phyloP scores from a whole-genome alignment of 306 rosid species.

The Dryas drummondii region DNA sequence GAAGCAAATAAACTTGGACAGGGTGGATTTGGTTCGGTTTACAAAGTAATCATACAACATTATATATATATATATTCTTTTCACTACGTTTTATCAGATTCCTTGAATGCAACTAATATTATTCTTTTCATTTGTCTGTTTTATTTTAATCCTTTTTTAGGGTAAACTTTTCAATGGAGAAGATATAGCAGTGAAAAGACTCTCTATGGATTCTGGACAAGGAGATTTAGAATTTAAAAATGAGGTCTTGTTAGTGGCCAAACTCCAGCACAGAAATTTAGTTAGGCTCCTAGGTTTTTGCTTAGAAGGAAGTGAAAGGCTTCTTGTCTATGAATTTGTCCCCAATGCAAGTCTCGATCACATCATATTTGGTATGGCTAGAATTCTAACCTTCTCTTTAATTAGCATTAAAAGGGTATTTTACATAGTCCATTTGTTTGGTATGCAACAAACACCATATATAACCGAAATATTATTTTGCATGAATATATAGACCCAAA shows the following conservation, averaged over 20 bases:
- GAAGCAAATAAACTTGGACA: slow-evolving; percentile 50
- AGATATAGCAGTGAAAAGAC: no score
- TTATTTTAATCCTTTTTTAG: neutral
- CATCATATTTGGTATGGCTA: slow-evolving; percentile 42
- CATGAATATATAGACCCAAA: slow-evolving; percentile 27
- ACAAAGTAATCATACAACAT: slow-evolving; percentile 35
- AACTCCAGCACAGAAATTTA: no score
- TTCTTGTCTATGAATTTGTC: slow-evolving; percentile 34
- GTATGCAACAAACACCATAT: neutral
- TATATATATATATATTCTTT: no score
- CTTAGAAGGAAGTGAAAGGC: no score
- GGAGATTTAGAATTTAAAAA: no score
- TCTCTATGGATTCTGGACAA: no score
- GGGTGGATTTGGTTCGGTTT: slow-evolving; percentile 64
- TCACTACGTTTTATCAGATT: no score
- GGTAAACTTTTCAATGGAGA: slow-evolving; percentile 31
- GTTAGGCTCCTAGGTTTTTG: no score
- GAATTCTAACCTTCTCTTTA: neutral
- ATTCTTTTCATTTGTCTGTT: no score
- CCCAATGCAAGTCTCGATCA: slow-evolving; percentile 49
- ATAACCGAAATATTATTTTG: neutral
- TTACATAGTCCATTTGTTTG: neutral
- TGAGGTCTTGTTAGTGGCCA: no score
- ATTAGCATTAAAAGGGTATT: neutral
- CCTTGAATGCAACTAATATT: no score